These are phyloP conservation scores for Pseudonitzschia delicatissima DNA, from an alignment of 108 stramenopile species.

Conservation along the genomic window DNA sequence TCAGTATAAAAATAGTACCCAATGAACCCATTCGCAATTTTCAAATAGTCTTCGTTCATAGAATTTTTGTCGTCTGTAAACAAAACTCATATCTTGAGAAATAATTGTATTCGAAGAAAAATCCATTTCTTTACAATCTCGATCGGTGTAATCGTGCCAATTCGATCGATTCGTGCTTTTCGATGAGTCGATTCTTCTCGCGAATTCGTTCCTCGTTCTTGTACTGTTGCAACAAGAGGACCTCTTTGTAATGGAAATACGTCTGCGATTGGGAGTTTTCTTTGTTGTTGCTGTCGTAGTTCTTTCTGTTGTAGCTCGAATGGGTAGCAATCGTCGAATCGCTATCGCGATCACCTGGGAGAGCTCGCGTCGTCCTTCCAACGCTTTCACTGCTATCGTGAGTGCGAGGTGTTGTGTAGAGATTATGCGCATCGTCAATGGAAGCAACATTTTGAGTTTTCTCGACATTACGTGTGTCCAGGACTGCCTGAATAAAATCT, in stretches of 20 bases:
- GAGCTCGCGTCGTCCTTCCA: neutral
- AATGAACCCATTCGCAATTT: no score
- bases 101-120: no score
- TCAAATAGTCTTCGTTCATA: no score
- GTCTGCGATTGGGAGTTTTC: neutral
- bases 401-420: neutral
- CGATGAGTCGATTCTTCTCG: neutral
- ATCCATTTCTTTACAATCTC: neutral
- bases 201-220: neutral
- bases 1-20: no score
- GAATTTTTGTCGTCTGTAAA: no score
- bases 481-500: slow-evolving; percentile 60
- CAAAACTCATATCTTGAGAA: no score
- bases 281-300: neutral
- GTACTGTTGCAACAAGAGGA: neutral
- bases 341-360: neutral
- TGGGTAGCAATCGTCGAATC: neutral
- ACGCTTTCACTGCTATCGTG: neutral
- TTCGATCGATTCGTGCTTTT: neutral
- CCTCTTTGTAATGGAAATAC: neutral
- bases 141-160: neutral
- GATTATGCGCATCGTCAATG: neutral
- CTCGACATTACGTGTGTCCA: slow-evolving; percentile 10
- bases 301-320: neutral
- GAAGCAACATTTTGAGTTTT: neutral